These are phyloP conservation scores for Sarocladium kiliense DNA, from an alignment of 2,329 filamentous ascomycete genomes.

Conservation along the genomic window DNA sequence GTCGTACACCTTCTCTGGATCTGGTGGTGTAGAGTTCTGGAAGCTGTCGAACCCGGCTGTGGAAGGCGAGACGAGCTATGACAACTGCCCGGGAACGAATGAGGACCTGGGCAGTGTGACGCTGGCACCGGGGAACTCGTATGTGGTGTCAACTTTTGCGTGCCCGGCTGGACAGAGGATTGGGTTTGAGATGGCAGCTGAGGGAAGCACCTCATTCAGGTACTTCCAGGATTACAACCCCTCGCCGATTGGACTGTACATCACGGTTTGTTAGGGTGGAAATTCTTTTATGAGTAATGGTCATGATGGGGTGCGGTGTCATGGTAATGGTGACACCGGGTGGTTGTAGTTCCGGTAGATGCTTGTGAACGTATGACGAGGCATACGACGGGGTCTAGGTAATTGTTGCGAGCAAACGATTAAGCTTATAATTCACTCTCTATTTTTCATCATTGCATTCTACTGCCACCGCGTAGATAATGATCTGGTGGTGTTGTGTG, in stretches of 20 bases:
- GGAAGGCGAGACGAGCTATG: slow-evolving; percentile 47
- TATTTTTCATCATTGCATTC: too few species aligned
- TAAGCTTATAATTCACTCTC: too few species aligned
- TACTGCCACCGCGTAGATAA: too few species aligned
- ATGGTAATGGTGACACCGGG: neutral
- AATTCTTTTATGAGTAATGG: too few species aligned
- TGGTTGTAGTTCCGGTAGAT: neutral
- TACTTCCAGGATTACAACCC: slow-evolving; percentile 63
- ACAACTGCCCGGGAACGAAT: slow-evolving; percentile 36
- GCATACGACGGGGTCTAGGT: neutral
- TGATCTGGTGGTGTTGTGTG: too few species aligned
- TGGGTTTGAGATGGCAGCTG: slow-evolving; percentile 42
- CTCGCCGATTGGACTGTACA: slow-evolving; percentile 34
- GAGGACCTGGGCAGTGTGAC: slow-evolving; percentile 35
- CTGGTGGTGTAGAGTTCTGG: slow-evolving; percentile 49
- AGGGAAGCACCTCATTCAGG: slow-evolving; percentile 44
- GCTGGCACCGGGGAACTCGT: slow-evolving; percentile 49
- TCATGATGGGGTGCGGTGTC: neutral
- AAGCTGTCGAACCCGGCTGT: slow-evolving; percentile 40
- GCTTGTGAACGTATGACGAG: too few species aligned
- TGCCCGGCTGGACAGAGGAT: slow-evolving; percentile 51
- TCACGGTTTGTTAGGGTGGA: slow-evolving; percentile 25
- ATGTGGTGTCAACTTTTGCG: slow-evolving; percentile 45
- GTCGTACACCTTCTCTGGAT: slow-evolving; percentile 40
- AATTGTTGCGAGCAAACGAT: neutral